Percentiles rank a stretch among this genome's conserved stretches.
These are phyloP conservation scores for Cryptosporidium sp. DNA, from an alignment of 169 alveolate genomes.

Conservation along the genomic window DNA sequence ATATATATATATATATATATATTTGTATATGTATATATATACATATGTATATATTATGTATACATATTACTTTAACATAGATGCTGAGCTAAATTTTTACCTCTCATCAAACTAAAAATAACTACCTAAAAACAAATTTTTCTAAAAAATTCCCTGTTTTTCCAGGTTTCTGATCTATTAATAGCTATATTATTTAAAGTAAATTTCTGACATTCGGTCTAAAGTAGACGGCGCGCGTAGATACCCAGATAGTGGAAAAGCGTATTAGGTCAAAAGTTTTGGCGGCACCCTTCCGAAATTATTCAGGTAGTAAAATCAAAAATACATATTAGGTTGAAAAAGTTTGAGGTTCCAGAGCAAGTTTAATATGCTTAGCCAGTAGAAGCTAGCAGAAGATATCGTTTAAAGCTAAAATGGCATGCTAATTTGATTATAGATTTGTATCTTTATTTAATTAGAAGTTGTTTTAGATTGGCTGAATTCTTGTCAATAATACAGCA, in stretches of 20 bases:
- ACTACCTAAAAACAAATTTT: no score
- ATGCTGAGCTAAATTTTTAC: no score
- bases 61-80: no score
- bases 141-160: no score
- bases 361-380: not conserved
- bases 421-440: not conserved
- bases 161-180: not conserved
- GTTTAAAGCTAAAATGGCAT: not conserved
- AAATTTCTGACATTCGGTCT: not conserved
- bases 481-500: not conserved
- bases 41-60: no score
- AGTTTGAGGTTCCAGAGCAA: not conserved
- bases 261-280: constrained; percentile 2
- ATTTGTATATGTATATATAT: no score
- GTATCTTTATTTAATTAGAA: not conserved
- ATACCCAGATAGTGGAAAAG: constrained; percentile 41
- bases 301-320: not conserved
- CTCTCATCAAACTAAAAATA: no score
- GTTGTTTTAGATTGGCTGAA: not conserved
- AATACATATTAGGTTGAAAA: not conserved
- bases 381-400: not conserved
- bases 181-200: not conserved
- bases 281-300: not conserved
- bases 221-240: constrained; percentile 47
- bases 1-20: no score